Evolutionary conservation across 1,284 basidiomycete genomes (phyloP), one percentile per base, ranked within the genome.

Genomic region (Ceratobasidium sp.): DNA sequence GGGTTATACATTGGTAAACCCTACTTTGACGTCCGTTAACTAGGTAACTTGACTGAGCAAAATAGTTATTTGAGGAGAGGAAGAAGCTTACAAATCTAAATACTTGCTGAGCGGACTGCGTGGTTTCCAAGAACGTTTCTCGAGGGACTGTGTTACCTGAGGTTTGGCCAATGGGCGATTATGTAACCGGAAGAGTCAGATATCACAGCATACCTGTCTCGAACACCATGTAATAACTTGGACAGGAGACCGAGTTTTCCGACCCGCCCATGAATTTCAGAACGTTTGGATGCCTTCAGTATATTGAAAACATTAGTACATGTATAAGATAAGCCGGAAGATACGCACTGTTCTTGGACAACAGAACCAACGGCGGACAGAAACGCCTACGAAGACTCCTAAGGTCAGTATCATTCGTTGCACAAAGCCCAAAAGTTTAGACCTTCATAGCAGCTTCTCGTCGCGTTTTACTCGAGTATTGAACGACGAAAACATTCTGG

Each of bases 251-350:
- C 9, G 44, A 24, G 24, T 50, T 24, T n/a, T 71, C 67, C 0
- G 56, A 71, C 27, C 24, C 67, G 14, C 67, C 67, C 22, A 71
- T 48, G 27, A 71, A 71, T 7, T 41, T n/a, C 14, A 71, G 67
- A 6, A 71, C 67, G 27, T 71, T 71, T 31, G 67, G 67, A 41
- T 71, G 67, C 36, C 67, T 71, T 15, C 8, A 4, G 36, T 1
- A 45, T 4, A 8, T 41, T 41, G 11, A 36, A 8, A 71, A 7
- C 17, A 19, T 33, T 15, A n/a, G 54, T 33, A 48, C 4, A 3
- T 3, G 15, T 22, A 8, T 36, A 24, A 5, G 22, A 27, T 22
- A 3, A 14, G 15, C 19, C 19, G 2, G 4, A 31, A 11, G 17
- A 2, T 2, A 47, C 67, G 11, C 2, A 71, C 67, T 33, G 51